Evolutionary conservation across 2,329 filamentous ascomycete genomes (phyloP).

Genomic region (Aureobasidium pullulans): DNA sequence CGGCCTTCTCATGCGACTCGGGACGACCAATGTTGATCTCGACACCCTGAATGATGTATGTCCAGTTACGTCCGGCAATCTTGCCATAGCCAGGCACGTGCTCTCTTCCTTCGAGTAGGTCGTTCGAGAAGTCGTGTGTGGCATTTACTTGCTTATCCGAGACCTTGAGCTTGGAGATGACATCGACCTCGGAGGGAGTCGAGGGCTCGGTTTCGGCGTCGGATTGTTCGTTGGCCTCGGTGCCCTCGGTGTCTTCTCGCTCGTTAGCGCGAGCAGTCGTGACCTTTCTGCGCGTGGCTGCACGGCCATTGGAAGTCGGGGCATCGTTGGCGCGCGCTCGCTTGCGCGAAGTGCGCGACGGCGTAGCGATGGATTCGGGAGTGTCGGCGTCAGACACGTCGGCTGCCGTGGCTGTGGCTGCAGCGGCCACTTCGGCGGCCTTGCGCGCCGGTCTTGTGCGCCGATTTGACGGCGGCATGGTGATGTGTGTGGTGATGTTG

Average conservation of each 20-base stretch:
- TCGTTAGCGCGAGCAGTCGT: constrained; percentile 26
- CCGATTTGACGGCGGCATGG: constrained; percentile 16
- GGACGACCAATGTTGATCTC: constrained; percentile 68
- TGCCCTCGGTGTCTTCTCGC: constrained; percentile 31
- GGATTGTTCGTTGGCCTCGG: constrained; percentile 31
- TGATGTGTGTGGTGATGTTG: not conserved
- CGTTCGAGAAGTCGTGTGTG: constrained; percentile 49
- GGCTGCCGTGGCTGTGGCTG: constrained; percentile 14
- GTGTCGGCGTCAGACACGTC: constrained; percentile 34
- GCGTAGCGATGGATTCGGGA: constrained; percentile 41
- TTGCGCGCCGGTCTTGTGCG: constrained; percentile 16
- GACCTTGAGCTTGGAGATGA: constrained; percentile 35
- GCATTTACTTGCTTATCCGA: constrained; percentile 47
- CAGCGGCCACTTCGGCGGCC: constrained; percentile 14
- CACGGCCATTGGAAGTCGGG: constrained; percentile 13
- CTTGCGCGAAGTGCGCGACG: constrained; percentile 41
- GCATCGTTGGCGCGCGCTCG: constrained; percentile 29
- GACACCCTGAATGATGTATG: constrained; percentile 72
- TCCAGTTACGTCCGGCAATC: constrained; percentile 75
- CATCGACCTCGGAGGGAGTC: constrained; percentile 35
- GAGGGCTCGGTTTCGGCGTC: constrained; percentile 31
- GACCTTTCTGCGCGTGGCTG: constrained; percentile 26
- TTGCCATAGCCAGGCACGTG: constrained; percentile 64
- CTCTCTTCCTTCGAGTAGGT: constrained; percentile 39
- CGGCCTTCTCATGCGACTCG: constrained; percentile 26